phyloP scores from a whole-genome alignment of 331 rosid genomes.

The Dryas integrifolia region DNA sequence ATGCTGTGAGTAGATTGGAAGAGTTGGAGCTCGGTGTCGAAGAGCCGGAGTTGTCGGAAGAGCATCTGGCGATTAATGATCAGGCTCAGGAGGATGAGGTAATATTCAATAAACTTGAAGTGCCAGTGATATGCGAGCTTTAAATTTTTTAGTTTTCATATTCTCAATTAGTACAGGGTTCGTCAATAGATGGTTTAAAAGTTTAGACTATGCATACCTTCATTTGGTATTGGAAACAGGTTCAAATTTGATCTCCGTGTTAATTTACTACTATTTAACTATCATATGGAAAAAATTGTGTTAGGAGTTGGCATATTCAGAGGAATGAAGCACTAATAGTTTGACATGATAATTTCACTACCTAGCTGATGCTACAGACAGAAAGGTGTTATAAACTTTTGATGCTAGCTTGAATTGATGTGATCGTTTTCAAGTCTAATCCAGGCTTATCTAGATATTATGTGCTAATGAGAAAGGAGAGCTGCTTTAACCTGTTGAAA shows the following conservation, averaged over 20 bases:
- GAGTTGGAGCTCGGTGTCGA: slow-evolving; percentile 29
- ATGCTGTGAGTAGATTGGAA: slow-evolving; percentile 40
- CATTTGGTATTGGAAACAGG: too few species aligned
- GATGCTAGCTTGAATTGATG: not conserved
- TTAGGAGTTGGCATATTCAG: not conserved
- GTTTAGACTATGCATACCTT: too few species aligned
- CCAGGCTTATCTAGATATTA: not conserved
- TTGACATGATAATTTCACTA: not conserved
- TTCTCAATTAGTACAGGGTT: not conserved
- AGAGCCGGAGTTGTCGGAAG: slow-evolving; percentile 54
- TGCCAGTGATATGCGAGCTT: too few species aligned
- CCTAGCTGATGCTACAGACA: not conserved
- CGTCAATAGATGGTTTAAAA: too few species aligned
- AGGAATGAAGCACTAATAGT: not conserved
- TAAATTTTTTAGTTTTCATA: not conserved
- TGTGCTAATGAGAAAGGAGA: not conserved
- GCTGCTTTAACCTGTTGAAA: too few species aligned
- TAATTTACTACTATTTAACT: not conserved
- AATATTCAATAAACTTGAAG: not conserved
- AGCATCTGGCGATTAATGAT: slow-evolving; percentile 58
- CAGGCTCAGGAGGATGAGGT: slow-evolving; percentile 92
- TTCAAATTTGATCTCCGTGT: not conserved
- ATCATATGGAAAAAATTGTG: not conserved
- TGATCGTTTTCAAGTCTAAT: not conserved
- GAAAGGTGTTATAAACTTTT: too few species aligned